Evolutionary conservation across 345 rosid genomes (phyloP).

Genomic region (Erucastrum elatum): DNA sequence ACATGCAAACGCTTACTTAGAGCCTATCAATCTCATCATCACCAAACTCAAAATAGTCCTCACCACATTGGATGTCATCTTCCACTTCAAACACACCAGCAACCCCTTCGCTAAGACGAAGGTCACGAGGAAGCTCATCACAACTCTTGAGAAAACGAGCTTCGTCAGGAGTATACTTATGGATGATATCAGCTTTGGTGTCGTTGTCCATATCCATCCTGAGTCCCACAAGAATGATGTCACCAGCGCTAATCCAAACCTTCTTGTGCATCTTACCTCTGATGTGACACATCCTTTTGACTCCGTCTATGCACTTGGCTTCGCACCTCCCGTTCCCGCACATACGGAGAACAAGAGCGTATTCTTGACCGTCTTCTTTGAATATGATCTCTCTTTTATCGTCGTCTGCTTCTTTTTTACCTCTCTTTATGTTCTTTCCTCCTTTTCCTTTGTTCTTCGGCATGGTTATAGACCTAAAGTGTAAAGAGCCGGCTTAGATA

Average conservation of each 20-base stretch:
- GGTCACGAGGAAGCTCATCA: not conserved
- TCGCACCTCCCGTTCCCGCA: not conserved
- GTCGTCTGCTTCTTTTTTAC: not conserved
- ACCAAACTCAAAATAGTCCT: not conserved
- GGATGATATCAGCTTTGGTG: not conserved
- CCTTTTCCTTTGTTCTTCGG: slow-evolving; percentile 1
- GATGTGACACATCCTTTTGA: not conserved
- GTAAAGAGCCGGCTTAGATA: not conserved
- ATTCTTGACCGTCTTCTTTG: not conserved
- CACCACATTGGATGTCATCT: not conserved
- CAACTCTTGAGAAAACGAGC: slow-evolving; percentile 2
- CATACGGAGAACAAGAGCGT: not conserved
- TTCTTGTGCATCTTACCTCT: not conserved
- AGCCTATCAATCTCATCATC: not conserved
- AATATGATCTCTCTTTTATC: not conserved
- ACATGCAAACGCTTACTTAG: not conserved
- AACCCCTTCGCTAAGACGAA: not conserved
- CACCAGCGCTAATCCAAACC: not conserved
- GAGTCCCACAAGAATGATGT: not conserved
- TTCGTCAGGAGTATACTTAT: not conserved
- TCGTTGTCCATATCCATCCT: not conserved
- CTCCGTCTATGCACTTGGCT: not conserved
- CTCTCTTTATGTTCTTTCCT: not conserved
- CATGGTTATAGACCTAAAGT: not conserved
- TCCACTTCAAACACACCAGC: not conserved